A percentile compares a stretch with the other conserved stretches of the same genome.
These are phyloP conservation scores for Westerdykella aurantiaca DNA, from an alignment of 2,329 filamentous ascomycete species.

Conservation along the genomic window DNA sequence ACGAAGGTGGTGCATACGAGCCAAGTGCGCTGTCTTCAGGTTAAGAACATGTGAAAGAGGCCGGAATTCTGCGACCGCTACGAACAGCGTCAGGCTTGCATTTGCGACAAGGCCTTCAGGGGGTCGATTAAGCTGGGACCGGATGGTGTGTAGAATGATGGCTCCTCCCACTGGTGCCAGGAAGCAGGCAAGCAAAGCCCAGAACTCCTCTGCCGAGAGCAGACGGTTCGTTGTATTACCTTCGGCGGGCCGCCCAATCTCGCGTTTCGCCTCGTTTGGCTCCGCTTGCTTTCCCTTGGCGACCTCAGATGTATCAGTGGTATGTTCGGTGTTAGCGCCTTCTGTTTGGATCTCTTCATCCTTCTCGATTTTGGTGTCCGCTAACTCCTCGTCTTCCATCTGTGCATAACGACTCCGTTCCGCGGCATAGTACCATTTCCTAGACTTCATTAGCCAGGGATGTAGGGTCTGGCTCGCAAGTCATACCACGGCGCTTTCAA, in stretches of 20 bases:
- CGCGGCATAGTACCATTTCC: constrained; percentile 48
- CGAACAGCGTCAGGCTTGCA: constrained; percentile 87
- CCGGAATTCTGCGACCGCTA: constrained; percentile 78
- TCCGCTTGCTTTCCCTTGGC: constrained; percentile 14
- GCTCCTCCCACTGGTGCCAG: constrained; percentile 71
- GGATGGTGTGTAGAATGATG: constrained; percentile 74
- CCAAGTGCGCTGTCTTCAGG: constrained; percentile 70
- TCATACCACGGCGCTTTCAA: constrained; percentile 80
- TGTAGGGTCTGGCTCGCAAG: not conserved
- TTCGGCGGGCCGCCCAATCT: constrained; percentile 12
- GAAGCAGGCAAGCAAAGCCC: constrained; percentile 74
- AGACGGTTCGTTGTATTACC: constrained; percentile 47
- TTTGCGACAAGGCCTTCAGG: constrained; percentile 86
- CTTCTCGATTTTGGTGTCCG: not conserved
- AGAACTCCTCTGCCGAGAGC: constrained; percentile 67
- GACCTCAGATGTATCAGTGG: not conserved
- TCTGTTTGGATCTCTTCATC: too few relatives aligned
- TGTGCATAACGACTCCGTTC: not conserved
- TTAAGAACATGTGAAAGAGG: constrained; percentile 77
- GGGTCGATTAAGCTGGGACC: constrained; percentile 71
- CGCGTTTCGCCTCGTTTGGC: constrained; percentile 21
- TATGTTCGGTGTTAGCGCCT: too few relatives aligned
- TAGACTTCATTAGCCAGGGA: constrained; percentile 15
- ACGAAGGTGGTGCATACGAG: constrained; percentile 70
- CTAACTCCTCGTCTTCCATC: not conserved